Evolutionary conservation across 495 filamentous ascomycete genomes (phyloP).

Genomic region (Talaromyces borbonicus): DNA sequence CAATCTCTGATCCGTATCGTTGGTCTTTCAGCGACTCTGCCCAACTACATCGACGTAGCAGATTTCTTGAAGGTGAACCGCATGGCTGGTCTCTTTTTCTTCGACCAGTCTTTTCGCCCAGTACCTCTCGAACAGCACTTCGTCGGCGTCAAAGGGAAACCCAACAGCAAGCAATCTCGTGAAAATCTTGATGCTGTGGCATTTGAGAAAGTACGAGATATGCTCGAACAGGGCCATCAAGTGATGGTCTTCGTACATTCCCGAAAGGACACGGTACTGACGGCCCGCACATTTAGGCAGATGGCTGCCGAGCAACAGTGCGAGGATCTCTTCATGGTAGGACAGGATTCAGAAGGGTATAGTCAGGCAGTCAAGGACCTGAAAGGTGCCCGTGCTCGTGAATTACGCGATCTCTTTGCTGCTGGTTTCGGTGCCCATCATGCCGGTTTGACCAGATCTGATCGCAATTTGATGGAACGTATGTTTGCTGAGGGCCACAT

Average conservation of each 20-base stretch:
- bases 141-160: slow-evolving; percentile 87
- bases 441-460: slow-evolving; percentile 85
- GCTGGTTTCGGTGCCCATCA: slow-evolving; percentile 94
- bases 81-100: slow-evolving; percentile 89
- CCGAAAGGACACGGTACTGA: slow-evolving; percentile 82
- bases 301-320: slow-evolving; percentile 74
- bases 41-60: slow-evolving; percentile 93
- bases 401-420: slow-evolving; percentile 77
- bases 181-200: slow-evolving; percentile 81
- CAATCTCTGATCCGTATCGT: slow-evolving; percentile 95
- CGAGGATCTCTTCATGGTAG: slow-evolving; percentile 57
- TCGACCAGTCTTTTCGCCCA: slow-evolving; percentile 89
- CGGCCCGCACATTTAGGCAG: slow-evolving; percentile 75
- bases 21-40: slow-evolving; percentile 87
- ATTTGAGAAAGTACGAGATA: slow-evolving; percentile 91
- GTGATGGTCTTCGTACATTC: slow-evolving; percentile 98
- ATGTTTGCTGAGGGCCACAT: slow-evolving; percentile 82
- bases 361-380: slow-evolving; percentile 68
- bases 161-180: slow-evolving; percentile 62
- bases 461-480: slow-evolving; percentile 86
- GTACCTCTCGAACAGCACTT: slow-evolving; percentile 98
- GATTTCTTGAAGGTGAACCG: slow-evolving; percentile 96
- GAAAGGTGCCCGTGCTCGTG: slow-evolving; percentile 69
- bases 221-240: slow-evolving; percentile 81
- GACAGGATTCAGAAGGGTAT: slow-evolving; percentile 60